phyloP scores from a whole-genome alignment of 2,329 filamentous ascomycete species.

The Sporothrix schenckii region DNA sequence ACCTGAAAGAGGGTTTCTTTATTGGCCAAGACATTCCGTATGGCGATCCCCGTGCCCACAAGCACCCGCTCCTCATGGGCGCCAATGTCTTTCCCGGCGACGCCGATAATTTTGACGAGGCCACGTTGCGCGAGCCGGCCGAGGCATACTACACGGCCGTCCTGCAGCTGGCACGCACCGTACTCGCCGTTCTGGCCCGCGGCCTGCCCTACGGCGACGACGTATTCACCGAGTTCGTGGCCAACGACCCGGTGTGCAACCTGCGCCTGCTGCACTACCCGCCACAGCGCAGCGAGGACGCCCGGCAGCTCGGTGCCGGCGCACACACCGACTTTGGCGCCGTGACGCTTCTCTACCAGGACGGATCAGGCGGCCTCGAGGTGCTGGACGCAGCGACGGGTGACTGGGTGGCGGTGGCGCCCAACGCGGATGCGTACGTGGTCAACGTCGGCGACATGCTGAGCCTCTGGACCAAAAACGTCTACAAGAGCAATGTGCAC shows the following conservation, averaged over 20 bases:
- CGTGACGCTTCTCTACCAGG: conserved; percentile 59
- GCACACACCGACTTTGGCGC: conserved; percentile 60
- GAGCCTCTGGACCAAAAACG: conserved; percentile 54
- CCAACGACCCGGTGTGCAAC: conserved; percentile 49
- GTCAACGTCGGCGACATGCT: conserved; percentile 53
- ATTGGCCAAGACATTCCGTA: conserved; percentile 46
- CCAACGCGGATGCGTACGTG: conserved; percentile 46
- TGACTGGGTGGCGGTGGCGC: conserved; percentile 52
- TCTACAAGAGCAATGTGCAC: conserved; percentile 58
- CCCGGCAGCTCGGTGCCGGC: conserved; percentile 46
- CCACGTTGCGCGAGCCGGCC: conserved; percentile 45
- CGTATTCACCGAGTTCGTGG: conserved; percentile 50
- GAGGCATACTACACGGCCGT: conserved; percentile 49
- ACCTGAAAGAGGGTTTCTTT: conserved; percentile 54
- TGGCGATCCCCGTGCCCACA: conserved; percentile 38
- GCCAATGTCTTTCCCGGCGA: conserved; percentile 45
- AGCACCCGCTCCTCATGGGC: conserved; percentile 48
- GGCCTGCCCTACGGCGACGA: conserved; percentile 48
- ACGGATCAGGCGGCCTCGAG: conserved; percentile 54
- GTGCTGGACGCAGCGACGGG: conserved; percentile 51
- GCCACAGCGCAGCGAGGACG: conserved; percentile 48
- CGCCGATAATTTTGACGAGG: conserved; percentile 32
- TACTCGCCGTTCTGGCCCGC: conserved; percentile 49
- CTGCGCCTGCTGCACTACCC: conserved; percentile 56
- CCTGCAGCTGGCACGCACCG: conserved; percentile 45